phyloP scores from a whole-genome alignment of 805 yeast species.

The Barnettozyma populi region DNA sequence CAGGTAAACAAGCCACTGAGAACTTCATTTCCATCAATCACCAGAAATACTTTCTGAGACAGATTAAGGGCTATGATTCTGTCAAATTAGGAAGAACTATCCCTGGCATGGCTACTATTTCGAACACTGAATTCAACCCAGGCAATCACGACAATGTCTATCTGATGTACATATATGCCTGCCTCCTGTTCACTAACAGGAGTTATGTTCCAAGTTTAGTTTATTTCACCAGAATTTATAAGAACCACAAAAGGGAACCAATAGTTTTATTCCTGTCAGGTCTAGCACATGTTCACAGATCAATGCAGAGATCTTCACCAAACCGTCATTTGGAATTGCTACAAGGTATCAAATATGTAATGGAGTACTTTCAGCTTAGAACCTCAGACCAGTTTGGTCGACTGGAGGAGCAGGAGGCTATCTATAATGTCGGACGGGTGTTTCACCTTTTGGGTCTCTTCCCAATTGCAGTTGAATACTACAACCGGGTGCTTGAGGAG shows the following conservation, averaged over 20 bases:
- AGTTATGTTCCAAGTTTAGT: conserved; percentile 80
- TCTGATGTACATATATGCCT: conserved; percentile 71
- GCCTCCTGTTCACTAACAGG: conserved; percentile 72
- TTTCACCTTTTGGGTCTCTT: conserved; percentile 80
- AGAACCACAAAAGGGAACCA: conserved; percentile 67
- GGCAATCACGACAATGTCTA: conserved; percentile 54
- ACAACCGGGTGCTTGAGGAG: conserved; percentile 50
- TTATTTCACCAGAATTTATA: conserved; percentile 67
- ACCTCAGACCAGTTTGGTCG: conserved; percentile 27
- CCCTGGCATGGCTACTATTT: conserved; percentile 74
- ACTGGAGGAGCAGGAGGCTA: conserved; percentile 67
- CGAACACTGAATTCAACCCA: conserved; percentile 44
- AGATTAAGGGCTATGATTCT: conserved; percentile 83
- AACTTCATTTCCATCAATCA: conserved; percentile 72
- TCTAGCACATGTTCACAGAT: conserved; percentile 77
- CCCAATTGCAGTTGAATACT: conserved; percentile 67
- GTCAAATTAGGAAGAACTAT: conserved; percentile 47
- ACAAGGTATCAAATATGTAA: conserved; percentile 76
- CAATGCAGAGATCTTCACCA: conserved; percentile 83
- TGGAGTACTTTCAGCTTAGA: conserved; percentile 62
- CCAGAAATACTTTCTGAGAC: conserved; percentile 86
- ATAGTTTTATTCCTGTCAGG: conserved; percentile 72
- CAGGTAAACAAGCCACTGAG: conserved; percentile 55
- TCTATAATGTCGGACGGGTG: conserved; percentile 77
- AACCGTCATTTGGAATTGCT: conserved; percentile 83